Percentiles rank a stretch among this genome's conserved stretches.
phyloP scores from a whole-genome alignment of 2,329 filamentous ascomycete genomes.

The Cordyceps militaris region DNA sequence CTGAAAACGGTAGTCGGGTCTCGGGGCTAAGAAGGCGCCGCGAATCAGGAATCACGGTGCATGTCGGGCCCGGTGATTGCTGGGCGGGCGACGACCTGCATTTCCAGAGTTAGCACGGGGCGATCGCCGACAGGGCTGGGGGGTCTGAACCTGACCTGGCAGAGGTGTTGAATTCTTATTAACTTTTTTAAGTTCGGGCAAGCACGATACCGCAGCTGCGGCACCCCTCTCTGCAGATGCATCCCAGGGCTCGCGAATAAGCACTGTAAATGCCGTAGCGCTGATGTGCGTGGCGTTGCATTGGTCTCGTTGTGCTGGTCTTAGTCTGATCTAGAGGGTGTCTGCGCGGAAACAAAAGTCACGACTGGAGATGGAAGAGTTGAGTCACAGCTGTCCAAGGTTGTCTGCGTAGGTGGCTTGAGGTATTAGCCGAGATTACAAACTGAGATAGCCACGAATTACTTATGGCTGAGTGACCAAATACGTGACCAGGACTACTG shows the following conservation, averaged over 20 bases:
- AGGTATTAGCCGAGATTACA: not conserved
- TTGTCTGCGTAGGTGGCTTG: not conserved
- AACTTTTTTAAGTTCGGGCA: not conserved
- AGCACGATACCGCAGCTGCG: not conserved
- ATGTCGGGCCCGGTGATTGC: slow-evolving; percentile 5
- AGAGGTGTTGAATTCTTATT: not conserved
- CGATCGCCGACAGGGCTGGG: slow-evolving; percentile 10
- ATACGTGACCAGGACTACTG: slow-evolving; percentile 3
- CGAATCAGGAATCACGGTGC: not conserved
- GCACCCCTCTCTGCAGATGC: not conserved
- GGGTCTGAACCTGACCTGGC: not conserved
- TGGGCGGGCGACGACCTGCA: not conserved
- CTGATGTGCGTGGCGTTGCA: slow-evolving; percentile 3
- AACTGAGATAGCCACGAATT: not conserved
- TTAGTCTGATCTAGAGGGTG: not conserved
- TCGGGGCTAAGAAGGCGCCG: slow-evolving; percentile 13
- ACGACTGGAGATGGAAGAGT: not conserved
- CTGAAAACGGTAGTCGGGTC: slow-evolving; percentile 8
- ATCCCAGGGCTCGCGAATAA: not conserved
- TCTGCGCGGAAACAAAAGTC: not conserved
- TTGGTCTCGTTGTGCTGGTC: not conserved
- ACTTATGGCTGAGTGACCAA: slow-evolving; percentile 2
- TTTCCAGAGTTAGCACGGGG: not conserved
- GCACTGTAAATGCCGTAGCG: slow-evolving; percentile 1
- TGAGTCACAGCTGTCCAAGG: too few species aligned